phyloP scores from a whole-genome alignment of 768 basidiomycete genomes.

The Termitomyces sp. region DNA sequence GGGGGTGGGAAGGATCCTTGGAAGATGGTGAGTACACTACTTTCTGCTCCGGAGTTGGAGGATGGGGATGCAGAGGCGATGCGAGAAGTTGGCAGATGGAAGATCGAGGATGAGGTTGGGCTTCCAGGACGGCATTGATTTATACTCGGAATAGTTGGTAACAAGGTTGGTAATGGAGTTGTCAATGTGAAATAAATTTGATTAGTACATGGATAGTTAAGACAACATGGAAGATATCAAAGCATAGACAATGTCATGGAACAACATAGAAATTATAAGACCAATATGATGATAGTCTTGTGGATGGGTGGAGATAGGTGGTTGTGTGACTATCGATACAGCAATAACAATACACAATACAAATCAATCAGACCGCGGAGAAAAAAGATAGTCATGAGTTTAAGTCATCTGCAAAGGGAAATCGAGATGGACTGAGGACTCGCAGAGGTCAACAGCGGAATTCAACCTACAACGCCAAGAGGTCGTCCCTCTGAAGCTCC shows the following conservation, averaged over 20 bases:
- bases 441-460: not conserved
- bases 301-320: not conserved
- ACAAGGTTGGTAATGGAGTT: not conserved
- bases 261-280: constrained; percentile 7
- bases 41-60: constrained; percentile 60
- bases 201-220: not conserved
- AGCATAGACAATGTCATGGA: not conserved
- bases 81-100: constrained; percentile 88
- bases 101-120: constrained; percentile 68
- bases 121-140: constrained; percentile 53
- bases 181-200: not conserved
- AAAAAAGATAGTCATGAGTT: too few relatives aligned
- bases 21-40: constrained; percentile 77
- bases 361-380: too few relatives aligned
- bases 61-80: constrained; percentile 78
- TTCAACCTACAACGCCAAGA: constrained; percentile 16
- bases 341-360: too few relatives aligned
- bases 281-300: not conserved
- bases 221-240: too few relatives aligned
- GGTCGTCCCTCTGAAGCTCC: constrained; percentile 13
- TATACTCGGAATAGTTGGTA: not conserved
- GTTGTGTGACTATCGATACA: not conserved
- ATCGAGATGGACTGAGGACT: not conserved
- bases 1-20: constrained; percentile 95
- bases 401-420: not conserved